Evolutionary conservation across 1,284 basidiomycete genomes (phyloP).

Genomic region (Leccinum fuscescens): DNA sequence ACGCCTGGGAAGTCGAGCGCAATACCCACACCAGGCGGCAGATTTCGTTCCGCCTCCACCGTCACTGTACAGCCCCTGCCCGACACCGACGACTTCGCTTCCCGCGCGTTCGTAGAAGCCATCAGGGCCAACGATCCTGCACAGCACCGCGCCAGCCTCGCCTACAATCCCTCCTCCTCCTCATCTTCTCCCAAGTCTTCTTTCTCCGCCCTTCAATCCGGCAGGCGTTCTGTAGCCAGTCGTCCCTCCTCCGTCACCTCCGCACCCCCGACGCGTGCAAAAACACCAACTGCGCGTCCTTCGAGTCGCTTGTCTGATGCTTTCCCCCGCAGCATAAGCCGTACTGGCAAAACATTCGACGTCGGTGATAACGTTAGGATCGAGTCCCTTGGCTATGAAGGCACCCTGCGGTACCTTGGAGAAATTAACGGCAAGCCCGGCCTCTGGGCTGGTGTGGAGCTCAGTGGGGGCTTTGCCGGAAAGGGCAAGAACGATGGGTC

Average conservation of each 20-base stretch:
- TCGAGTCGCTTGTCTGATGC: constrained; percentile 64
- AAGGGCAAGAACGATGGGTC: constrained; percentile 95
- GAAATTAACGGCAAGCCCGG: constrained; percentile 85
- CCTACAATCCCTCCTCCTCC: constrained; percentile 42
- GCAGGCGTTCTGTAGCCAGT: constrained; percentile 41
- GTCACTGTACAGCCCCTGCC: constrained; percentile 37
- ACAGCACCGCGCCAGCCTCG: constrained; percentile 50
- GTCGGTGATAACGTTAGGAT: constrained; percentile 82
- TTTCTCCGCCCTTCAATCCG: constrained; percentile 32
- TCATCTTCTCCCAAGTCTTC: constrained; percentile 46
- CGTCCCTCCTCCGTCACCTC: constrained; percentile 53
- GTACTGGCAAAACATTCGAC: constrained; percentile 50
- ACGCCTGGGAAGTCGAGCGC: constrained; percentile 54
- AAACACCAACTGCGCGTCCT: constrained; percentile 54
- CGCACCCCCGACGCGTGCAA: constrained; percentile 42
- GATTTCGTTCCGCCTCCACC: constrained; percentile 63
- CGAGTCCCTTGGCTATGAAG: constrained; percentile 84
- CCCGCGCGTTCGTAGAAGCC: constrained; percentile 70
- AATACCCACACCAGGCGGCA: constrained; percentile 65
- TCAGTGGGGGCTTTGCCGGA: constrained; percentile 83
- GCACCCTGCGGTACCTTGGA: constrained; percentile 75
- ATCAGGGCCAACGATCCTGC: constrained; percentile 76
- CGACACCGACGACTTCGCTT: constrained; percentile 52
- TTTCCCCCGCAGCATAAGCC: constrained; percentile 44
- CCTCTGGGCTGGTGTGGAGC: constrained; percentile 88